Evolutionary conservation across 1,284 basidiomycete species (phyloP).

Genomic region (Garcileccinum viscosum): DNA sequence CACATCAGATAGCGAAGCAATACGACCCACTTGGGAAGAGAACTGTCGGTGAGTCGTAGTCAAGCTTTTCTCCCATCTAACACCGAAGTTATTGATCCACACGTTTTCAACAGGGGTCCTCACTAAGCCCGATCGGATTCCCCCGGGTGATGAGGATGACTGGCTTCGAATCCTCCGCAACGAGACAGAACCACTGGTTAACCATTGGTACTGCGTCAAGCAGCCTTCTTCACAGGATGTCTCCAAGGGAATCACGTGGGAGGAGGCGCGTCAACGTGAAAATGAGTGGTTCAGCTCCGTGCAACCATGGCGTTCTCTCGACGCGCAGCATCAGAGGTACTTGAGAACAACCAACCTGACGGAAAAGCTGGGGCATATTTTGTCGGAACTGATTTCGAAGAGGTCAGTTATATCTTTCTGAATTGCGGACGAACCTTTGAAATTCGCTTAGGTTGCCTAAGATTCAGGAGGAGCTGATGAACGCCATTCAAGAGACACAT

Average conservation of each 20-base stretch:
- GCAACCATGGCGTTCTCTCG: constrained; percentile 62
- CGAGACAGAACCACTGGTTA: constrained; percentile 58
- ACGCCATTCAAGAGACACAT: constrained; percentile 48
- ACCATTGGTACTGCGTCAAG: constrained; percentile 79
- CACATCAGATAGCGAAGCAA: constrained; percentile 60
- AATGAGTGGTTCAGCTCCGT: constrained; percentile 68
- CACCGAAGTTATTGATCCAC: neutral
- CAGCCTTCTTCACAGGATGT: constrained; percentile 68
- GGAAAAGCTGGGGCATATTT: constrained; percentile 56
- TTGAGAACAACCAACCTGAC: constrained; percentile 63
- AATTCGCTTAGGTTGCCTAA: constrained; percentile 60
- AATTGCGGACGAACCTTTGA: neutral
- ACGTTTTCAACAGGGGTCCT: constrained; percentile 62
- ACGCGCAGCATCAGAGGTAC: constrained; percentile 52
- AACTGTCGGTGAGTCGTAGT: constrained; percentile 64
- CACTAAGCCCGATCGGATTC: constrained; percentile 82
- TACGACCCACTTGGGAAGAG: constrained; percentile 65
- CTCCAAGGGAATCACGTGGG: constrained; percentile 61
- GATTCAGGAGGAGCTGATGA: constrained; percentile 58
- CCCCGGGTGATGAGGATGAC: constrained; percentile 58
- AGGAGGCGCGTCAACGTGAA: constrained; percentile 64
- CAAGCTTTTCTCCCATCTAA: neutral
- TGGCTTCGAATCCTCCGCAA: constrained; percentile 70
- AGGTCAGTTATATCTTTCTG: constrained; percentile 43
- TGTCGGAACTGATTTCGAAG: constrained; percentile 64